These are phyloP conservation scores for Termitomyces sp. DNA, from an alignment of 768 basidiomycete genomes.

Conservation along the genomic window DNA sequence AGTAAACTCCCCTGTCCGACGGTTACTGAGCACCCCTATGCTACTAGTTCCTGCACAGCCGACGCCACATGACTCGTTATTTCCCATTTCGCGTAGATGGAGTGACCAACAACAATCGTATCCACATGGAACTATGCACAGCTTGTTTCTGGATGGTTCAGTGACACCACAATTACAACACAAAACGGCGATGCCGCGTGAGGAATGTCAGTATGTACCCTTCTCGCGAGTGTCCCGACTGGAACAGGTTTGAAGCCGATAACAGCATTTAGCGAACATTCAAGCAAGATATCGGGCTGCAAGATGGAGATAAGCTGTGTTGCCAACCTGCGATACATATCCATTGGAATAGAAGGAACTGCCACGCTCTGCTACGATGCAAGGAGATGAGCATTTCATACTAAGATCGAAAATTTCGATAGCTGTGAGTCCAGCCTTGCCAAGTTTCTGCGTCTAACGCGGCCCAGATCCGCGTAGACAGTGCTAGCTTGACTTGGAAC, in stretches of 20 bases:
- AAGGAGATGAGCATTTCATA: background rate
- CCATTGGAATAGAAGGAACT: background rate
- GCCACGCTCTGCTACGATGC: background rate
- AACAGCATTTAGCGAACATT: no score
- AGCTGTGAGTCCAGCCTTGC: background rate
- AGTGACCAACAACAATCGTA: background rate
- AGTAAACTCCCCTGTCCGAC: no score
- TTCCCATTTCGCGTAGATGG: no score
- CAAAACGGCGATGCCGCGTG: no score
- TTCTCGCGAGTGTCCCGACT: no score
- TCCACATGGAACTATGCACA: background rate
- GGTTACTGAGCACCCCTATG: background rate
- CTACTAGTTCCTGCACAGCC: no score
- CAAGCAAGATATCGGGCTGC: no score
- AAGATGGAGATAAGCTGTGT: background rate
- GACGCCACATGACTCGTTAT: background rate
- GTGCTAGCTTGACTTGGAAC: background rate
- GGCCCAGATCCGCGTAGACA: background rate
- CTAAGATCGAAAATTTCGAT: background rate
- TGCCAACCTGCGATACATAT: no score
- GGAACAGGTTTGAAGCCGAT: no score
- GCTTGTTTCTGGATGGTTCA: background rate
- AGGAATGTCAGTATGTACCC: no score
- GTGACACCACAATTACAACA: no score
- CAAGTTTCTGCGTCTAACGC: background rate